Conservation (phyloP, 2,329 filamentous ascomycete species). For the Botrytis deweyae region DNA sequence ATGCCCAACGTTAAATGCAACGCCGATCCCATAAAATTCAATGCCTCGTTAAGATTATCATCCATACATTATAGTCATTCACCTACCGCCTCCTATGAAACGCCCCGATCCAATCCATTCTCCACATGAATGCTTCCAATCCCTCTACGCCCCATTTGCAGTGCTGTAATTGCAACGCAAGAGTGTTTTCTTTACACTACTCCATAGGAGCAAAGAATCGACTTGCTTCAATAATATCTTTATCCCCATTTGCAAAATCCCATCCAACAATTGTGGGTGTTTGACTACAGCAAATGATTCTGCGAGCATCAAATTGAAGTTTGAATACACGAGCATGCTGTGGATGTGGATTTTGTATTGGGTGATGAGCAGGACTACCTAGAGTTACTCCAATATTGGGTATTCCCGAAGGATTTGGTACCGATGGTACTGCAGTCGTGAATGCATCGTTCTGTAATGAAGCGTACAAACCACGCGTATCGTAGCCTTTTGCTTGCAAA, state of each 20-base stretch:
- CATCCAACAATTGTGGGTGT: constrained; percentile 90
- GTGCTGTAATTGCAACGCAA: background rate
- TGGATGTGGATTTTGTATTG: background rate
- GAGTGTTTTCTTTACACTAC: constrained; percentile 33
- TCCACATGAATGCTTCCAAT: background rate
- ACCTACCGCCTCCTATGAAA: background rate
- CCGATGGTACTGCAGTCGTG: constrained; percentile 9
- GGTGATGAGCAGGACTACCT: background rate
- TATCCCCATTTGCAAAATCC: constrained; percentile 91
- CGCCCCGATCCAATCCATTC: background rate
- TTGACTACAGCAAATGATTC: constrained; percentile 93
- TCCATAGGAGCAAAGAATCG: constrained; percentile 72
- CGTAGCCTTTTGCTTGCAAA: background rate
- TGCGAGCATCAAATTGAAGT: constrained; percentile 88
- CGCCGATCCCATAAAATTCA: background rate
- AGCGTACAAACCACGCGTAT: background rate
- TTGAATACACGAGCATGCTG: constrained; percentile 73
- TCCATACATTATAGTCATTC: background rate
- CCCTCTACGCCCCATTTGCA: background rate
- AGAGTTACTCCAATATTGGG: background rate
- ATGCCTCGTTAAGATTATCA: background rate
- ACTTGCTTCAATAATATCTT: constrained; percentile 73
- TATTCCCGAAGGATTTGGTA: constrained; percentile 28
- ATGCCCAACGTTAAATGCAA: background rate
- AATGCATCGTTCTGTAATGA: constrained; percentile 7